Conservation (phyloP, 1,139 yeast genomes). For the Pichia sp. region DNA sequence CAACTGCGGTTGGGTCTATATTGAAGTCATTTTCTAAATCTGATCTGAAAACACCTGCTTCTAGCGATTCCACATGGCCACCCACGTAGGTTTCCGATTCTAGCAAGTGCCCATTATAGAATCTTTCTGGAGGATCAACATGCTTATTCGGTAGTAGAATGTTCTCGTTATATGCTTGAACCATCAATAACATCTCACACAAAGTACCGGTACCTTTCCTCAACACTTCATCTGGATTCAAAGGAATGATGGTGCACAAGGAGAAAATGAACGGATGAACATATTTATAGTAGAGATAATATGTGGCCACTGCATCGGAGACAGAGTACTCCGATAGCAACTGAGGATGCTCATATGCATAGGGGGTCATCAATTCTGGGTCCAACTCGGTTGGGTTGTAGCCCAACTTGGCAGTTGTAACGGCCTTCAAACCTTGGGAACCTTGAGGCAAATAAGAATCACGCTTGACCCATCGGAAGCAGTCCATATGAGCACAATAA, state of each 20-base stretch:
- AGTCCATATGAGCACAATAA: conserved; percentile 96
- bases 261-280: conserved; percentile 98
- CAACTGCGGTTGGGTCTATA: conserved; percentile 78
- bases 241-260: conserved; percentile 88
- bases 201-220: conserved; percentile 98
- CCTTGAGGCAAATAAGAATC: conserved; percentile 98
- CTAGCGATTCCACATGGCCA: conserved; percentile 96
- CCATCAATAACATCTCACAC: conserved; percentile 97
- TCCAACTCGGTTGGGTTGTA: conserved; percentile 95
- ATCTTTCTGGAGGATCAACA: conserved; percentile 84
- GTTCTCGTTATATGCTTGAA: conserved; percentile 78
- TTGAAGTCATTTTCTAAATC: conserved; percentile 75
- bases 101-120: conserved; percentile 87
- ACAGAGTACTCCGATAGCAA: conserved; percentile 92
- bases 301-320: conserved; percentile 98
- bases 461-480: conserved; percentile 98
- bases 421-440: conserved; percentile 96
- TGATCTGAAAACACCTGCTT: conserved; percentile 95
- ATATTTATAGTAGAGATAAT: conserved; percentile 90
- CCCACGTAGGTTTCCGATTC: conserved; percentile 98
- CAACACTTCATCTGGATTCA: conserved; percentile 93
- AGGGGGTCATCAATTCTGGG: conserved; percentile 97
- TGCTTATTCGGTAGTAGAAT: conserved; percentile 91
- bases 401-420: conserved; percentile 91
- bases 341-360: conserved; percentile 93